Evolutionary conservation across 345 rosid species (phyloP), one percentile per base, ranked within the genome.

Genomic region (Murraya koenigii): DNA sequence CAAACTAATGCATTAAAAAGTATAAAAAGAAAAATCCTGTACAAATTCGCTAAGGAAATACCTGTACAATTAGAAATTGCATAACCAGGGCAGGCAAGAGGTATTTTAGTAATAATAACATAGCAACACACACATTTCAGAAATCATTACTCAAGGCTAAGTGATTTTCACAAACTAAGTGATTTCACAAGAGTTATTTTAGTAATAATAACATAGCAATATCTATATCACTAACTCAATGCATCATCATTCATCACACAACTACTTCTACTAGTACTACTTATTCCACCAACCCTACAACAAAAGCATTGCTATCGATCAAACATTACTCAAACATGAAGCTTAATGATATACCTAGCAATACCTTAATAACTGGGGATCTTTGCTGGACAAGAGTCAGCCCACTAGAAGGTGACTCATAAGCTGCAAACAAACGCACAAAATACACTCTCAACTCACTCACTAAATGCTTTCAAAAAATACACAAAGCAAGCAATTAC

Each of bases 351-450:
- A 58, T 3, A n/a, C 30, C 4, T 41, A 41, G 47, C 41, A 60
- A 68, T 82, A 95, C 99, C 99, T 90, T 88, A 52, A 84, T 79
- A 17, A 90, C 89, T 0, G 98, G 97, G 23, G 98, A 92, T 75
- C 98, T 86, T 59, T 92, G 99, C 81, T 95, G 97, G 71, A 87
- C 84, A 76, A 93, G 83, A 67, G 87, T 83, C 75, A 84, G 62
- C 23, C 81, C 80, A 80, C 76, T 84, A 47, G 88, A 85, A 67
- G 85, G 41, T 10, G 93, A 86, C 79, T 88, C 91, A 78, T 89
- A 93, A 75, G 88, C 99, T 93, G 86, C 77, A 79, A 69, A 66
- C 44, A 77, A 36, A 61, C 67, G 54, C 54, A 62, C 17, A n/a
- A 77, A 39, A 52, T 13, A 2, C 49, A 26, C 54, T 58, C 3